A percentile compares a stretch with the other conserved stretches of the same genome.
phyloP scores from a whole-genome alignment of 305 asterid species.

The Fraxinus angustifolia region DNA sequence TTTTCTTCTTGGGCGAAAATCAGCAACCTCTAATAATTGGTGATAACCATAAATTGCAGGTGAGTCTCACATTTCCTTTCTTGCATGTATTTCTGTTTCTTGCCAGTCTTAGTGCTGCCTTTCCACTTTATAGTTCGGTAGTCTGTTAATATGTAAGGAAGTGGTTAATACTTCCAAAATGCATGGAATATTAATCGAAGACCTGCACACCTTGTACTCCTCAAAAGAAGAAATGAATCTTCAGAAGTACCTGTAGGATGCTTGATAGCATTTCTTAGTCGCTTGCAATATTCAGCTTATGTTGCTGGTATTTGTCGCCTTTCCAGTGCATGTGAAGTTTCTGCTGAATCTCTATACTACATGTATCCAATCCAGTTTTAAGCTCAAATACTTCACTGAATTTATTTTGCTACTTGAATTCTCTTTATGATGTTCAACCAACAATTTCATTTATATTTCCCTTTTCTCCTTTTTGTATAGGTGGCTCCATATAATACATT shows the following conservation, averaged over 20 bases:
- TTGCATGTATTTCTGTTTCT: slow-evolving; percentile 8
- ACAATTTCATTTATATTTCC: not conserved
- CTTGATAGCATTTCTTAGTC: not conserved
- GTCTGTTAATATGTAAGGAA: not conserved
- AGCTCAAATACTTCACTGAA: not conserved
- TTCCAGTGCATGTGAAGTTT: not conserved
- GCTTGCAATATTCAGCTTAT: not conserved
- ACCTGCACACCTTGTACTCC: not conserved
- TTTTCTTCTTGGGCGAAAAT: slow-evolving; percentile 93
- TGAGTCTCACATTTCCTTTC: slow-evolving; percentile 18
- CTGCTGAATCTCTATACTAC: not conserved
- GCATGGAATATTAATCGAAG: not conserved
- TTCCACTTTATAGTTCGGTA: slow-evolving; percentile 3
- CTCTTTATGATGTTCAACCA: not conserved
- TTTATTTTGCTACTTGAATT: not conserved
- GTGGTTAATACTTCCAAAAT: not conserved
- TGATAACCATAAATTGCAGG: slow-evolving; percentile 98
- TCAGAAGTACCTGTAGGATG: not conserved
- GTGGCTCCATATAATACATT: slow-evolving; percentile 87
- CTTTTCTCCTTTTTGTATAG: slow-evolving; percentile 35
- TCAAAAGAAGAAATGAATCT: not conserved
- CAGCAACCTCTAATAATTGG: slow-evolving; percentile 94
- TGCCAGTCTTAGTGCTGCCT: not conserved
- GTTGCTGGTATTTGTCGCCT: not conserved
- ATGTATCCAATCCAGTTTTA: not conserved